A percentile compares a stretch with the other conserved stretches of the same genome.
Conservation (phyloP, 352 stramenopile species). For the Phytophthora nicotianae region DNA sequence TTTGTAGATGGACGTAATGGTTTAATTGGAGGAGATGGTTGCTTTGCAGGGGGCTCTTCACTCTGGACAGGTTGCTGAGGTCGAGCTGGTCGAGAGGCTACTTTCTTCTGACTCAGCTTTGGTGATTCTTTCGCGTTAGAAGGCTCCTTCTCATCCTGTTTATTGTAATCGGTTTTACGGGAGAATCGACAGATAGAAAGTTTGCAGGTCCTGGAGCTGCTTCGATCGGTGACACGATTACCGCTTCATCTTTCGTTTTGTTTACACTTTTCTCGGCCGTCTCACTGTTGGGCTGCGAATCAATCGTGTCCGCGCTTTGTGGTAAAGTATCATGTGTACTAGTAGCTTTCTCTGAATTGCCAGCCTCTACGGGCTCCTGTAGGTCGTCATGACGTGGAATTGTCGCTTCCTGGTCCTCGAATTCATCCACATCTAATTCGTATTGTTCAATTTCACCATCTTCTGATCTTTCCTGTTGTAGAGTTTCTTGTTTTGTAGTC, state of each 20-base stretch:
- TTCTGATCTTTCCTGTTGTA: not conserved
- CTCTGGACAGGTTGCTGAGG: constrained; percentile 4
- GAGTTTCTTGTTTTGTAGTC: not conserved
- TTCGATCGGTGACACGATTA: not conserved
- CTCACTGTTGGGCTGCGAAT: not conserved
- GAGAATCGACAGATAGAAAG: not conserved
- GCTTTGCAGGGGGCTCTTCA: not conserved
- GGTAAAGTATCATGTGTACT: not conserved
- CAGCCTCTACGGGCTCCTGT: not conserved
- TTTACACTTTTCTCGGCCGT: not conserved
- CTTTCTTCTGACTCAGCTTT: constrained; percentile 2
- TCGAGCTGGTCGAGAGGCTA: not conserved
- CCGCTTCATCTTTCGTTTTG: not conserved
- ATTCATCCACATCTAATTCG: not conserved
- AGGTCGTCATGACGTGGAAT: not conserved
- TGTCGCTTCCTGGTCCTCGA: not conserved
- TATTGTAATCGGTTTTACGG: not conserved
- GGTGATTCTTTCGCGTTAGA: not conserved
- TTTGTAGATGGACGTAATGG: constrained; percentile 11
- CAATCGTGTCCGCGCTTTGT: not conserved
- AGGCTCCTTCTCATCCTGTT: constrained; percentile 3
- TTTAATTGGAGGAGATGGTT: not conserved
- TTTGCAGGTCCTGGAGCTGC: not conserved
- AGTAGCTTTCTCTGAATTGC: not conserved
- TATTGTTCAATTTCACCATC: not conserved